Evolutionary conservation across 768 basidiomycete species (phyloP).

Genomic region (Boletus speciosus): DNA sequence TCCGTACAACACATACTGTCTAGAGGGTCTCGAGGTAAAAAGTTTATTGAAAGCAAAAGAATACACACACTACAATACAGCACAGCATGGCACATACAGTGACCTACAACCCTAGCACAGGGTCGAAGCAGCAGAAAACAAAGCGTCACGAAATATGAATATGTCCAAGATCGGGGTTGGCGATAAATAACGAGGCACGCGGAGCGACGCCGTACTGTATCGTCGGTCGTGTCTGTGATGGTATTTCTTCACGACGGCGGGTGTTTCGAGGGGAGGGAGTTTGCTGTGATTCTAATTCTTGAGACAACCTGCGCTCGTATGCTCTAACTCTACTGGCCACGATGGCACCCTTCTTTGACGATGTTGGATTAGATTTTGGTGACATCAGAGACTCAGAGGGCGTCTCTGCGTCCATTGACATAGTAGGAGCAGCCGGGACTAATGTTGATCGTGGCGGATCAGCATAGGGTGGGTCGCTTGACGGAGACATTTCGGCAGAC

Average conservation of each 20-base stretch:
- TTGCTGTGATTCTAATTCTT: slow-evolving; percentile 43
- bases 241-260: slow-evolving; percentile 40
- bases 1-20: background rate
- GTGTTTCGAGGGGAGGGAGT: slow-evolving; percentile 37
- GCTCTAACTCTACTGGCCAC: slow-evolving; percentile 54
- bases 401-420: slow-evolving; percentile 1
- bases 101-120: background rate
- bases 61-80: slow-evolving; percentile 5
- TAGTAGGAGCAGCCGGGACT: slow-evolving; percentile 1
- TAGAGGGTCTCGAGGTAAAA: slow-evolving; percentile 8
- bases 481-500: slow-evolving; percentile 11
- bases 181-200: slow-evolving; percentile 62
- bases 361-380: background rate
- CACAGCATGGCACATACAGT: slow-evolving; percentile 7
- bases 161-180: slow-evolving; percentile 50
- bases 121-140: background rate
- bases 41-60: background rate
- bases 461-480: slow-evolving; percentile 1
- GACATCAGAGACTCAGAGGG: background rate
- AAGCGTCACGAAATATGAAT: slow-evolving; percentile 11
- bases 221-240: slow-evolving; percentile 36
- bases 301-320: slow-evolving; percentile 59
- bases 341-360: slow-evolving; percentile 11
- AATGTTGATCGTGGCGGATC: slow-evolving; percentile 21
- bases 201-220: slow-evolving; percentile 67